Percentiles rank a stretch among this genome's conserved stretches.
These are phyloP conservation scores for Phytophthora megakarya DNA, from an alignment of 352 stramenopile species.

Conservation along the genomic window DNA sequence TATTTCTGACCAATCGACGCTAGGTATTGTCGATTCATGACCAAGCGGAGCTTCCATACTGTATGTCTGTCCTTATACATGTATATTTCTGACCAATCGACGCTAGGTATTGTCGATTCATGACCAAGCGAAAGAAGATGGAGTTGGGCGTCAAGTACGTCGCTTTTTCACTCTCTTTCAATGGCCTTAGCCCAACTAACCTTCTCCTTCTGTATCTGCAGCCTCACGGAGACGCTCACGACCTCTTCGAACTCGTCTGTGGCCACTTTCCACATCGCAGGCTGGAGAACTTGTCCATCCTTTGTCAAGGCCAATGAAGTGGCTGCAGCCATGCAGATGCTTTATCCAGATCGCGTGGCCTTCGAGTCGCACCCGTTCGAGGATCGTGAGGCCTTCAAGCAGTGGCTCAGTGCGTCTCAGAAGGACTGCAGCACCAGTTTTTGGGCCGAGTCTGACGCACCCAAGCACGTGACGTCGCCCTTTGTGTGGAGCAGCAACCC, in stretches of 20 bases:
- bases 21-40: too few species aligned
- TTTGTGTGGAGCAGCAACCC: constrained; percentile 74
- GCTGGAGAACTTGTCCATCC: constrained; percentile 71
- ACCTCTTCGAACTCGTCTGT: constrained; percentile 17
- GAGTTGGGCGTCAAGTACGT: constrained; percentile 59
- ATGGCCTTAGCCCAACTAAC: not conserved
- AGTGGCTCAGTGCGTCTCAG: constrained; percentile 52
- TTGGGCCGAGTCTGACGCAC: constrained; percentile 42
- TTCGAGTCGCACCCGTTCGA: constrained; percentile 57
- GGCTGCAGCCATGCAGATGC: constrained; percentile 60
- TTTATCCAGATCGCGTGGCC: constrained; percentile 60
- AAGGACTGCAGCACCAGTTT: constrained; percentile 45
- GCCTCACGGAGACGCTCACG: constrained; percentile 49
- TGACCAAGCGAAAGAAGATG: constrained; percentile 46
- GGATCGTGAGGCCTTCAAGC: constrained; percentile 60
- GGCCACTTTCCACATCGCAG: constrained; percentile 66
- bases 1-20: constrained; percentile 2
- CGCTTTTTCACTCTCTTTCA: not conserved
- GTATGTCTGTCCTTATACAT: too few species aligned
- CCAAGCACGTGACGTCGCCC: constrained; percentile 68
- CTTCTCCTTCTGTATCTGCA: constrained; percentile 18
- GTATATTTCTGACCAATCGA: too few species aligned
- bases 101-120: too few species aligned
- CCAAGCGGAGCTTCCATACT: too few species aligned
- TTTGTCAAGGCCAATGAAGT: constrained; percentile 71